Evolutionary conservation across 352 stramenopile species (phyloP).

Genomic region (Plasmopara viticola): DNA sequence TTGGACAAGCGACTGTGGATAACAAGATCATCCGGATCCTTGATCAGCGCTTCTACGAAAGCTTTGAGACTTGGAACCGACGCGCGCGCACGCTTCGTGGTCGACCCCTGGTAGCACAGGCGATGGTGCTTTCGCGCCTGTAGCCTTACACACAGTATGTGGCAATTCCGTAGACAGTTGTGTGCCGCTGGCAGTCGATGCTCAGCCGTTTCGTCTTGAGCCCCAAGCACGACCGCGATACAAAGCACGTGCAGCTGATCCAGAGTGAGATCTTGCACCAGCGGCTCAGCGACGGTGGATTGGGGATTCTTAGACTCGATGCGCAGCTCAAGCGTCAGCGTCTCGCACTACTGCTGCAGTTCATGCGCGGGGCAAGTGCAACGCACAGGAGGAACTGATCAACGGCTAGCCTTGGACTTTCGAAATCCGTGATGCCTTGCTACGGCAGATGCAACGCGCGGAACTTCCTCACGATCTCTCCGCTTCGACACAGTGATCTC

Average conservation of each 20-base stretch:
- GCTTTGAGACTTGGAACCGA: neutral
- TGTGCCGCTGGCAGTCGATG: neutral
- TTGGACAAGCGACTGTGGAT: neutral
- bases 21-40: neutral
- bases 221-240: neutral
- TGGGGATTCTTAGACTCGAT: neutral
- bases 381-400: neutral
- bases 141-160: neutral
- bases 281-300: neutral
- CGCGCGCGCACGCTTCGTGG: neutral
- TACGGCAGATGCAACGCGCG: neutral
- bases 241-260: neutral
- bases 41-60: neutral
- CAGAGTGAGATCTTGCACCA: neutral
- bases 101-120: neutral
- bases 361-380: no score
- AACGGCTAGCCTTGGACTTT: neutral
- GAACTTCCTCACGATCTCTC: conserved; percentile 1
- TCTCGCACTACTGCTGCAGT: neutral
- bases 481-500: neutral
- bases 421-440: neutral
- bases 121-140: neutral
- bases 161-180: neutral
- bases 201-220: neutral
- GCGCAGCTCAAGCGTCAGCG: no score